These are phyloP conservation scores for Umbelopsis sp. DNA, from an alignment of 371 early-diverging fungal species.

Conservation along the genomic window DNA sequence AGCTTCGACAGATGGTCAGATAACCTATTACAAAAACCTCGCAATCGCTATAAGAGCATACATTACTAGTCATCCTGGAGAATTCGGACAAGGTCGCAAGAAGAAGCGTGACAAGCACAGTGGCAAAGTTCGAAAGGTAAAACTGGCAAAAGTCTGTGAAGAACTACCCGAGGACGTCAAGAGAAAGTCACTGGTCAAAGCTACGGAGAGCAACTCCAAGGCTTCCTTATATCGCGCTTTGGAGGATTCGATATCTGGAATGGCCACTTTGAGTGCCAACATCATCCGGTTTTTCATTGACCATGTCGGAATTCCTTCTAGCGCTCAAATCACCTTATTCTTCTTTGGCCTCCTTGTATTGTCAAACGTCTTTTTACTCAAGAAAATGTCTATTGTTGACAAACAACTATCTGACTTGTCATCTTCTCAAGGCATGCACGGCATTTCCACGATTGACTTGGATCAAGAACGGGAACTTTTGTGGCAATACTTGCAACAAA, in stretches of 20 bases:
- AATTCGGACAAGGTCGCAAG: conserved; percentile 16
- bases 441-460: not conserved
- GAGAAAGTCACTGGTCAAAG: not conserved
- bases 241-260: conserved; percentile 21
- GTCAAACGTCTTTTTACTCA: conserved; percentile 41
- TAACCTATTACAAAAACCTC: conserved; percentile 55
- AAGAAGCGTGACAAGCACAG: conserved; percentile 21
- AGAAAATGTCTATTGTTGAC: conserved; percentile 38
- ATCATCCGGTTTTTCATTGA: conserved; percentile 12
- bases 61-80: conserved; percentile 26
- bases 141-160: conserved; percentile 16
- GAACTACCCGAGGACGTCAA: conserved; percentile 12
- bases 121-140: conserved; percentile 3
- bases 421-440: not conserved
- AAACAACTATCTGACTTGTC: conserved; percentile 22
- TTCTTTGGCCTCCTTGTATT: conserved; percentile 36
- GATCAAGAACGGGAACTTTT: not conserved
- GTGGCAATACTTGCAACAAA: not conserved
- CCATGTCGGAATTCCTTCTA: conserved; percentile 19
- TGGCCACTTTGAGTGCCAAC: conserved; percentile 1
- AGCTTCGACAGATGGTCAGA: conserved; percentile 67
- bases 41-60: conserved; percentile 53
- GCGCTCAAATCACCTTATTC: conserved; percentile 31
- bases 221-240: conserved; percentile 12
- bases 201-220: not conserved